Evolutionary conservation across 2,329 filamentous ascomycete genomes (phyloP).

Genomic region (Colletotrichum noveboracense): DNA sequence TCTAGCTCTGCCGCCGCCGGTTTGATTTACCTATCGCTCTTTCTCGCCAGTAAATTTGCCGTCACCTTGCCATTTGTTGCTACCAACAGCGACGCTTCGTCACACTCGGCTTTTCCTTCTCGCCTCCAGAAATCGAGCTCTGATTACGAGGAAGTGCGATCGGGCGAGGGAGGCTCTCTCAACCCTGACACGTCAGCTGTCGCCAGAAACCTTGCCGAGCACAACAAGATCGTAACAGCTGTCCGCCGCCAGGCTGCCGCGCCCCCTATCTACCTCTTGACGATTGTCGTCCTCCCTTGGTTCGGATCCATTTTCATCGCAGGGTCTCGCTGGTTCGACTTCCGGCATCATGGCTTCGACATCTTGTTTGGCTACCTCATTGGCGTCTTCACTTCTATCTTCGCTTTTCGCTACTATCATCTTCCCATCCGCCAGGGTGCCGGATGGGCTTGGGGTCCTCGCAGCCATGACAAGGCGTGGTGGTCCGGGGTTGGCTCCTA

Average conservation of each 20-base stretch:
- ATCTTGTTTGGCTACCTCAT: constrained; percentile 85
- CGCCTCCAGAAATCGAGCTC: constrained; percentile 59
- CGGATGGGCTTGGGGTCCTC: constrained; percentile 88
- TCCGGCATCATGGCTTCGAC: constrained; percentile 91
- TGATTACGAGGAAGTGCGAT: constrained; percentile 34
- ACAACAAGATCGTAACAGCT: constrained; percentile 48
- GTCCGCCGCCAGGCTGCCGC: constrained; percentile 78
- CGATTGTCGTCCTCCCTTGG: constrained; percentile 73
- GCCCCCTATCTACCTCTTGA: constrained; percentile 80
- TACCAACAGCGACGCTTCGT: constrained; percentile 46
- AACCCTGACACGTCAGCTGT: constrained; percentile 18
- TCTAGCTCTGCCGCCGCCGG: constrained; percentile 77
- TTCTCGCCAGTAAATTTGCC: constrained; percentile 82
- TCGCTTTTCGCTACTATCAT: constrained; percentile 87
- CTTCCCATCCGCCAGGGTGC: constrained; percentile 78
- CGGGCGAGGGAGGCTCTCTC: constrained; percentile 6
- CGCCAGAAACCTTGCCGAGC: constrained; percentile 34
- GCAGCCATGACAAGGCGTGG: constrained; percentile 76
- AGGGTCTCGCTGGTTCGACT: constrained; percentile 87
- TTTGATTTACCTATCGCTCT: constrained; percentile 84
- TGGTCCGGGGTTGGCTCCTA: constrained; percentile 74
- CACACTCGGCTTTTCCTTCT: constrained; percentile 76
- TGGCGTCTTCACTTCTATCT: constrained; percentile 72
- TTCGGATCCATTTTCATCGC: constrained; percentile 80
- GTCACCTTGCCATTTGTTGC: constrained; percentile 75